Evolutionary conservation across 768 basidiomycete genomes (phyloP).

Genomic region (Xerocomus brunneocitrinus): DNA sequence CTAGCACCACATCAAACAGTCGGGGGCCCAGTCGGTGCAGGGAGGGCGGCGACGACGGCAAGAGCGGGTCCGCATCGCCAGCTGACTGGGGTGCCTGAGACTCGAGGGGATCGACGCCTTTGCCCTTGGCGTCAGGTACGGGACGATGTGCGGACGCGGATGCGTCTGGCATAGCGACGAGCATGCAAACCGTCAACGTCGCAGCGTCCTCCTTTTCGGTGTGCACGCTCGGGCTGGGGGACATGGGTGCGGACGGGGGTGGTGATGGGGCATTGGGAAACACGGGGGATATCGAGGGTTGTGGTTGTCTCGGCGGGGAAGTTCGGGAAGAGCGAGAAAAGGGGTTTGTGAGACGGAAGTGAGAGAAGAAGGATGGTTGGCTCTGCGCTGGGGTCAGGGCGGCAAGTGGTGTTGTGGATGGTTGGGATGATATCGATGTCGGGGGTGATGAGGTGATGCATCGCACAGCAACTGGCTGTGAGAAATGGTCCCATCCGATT

Average conservation of each 20-base stretch:
- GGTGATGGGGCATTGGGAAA: neutral
- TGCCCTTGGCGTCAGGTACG: slow-evolving; percentile 14
- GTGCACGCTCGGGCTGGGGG: neutral
- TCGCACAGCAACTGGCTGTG: slow-evolving; percentile 19
- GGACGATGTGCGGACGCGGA: slow-evolving; percentile 1
- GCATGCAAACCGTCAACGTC: slow-evolving; percentile 13
- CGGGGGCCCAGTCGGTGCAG: neutral
- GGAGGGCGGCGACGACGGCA: neutral
- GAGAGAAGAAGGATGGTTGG: slow-evolving; percentile 4
- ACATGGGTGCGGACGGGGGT: neutral
- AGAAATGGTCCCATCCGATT: neutral
- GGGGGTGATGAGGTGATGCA: neutral
- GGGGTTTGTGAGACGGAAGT: slow-evolving; percentile 4
- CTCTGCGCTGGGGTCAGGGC: neutral
- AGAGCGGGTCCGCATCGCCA: slow-evolving; percentile 2
- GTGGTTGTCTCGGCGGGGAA: neutral
- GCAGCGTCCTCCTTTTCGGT: slow-evolving; percentile 3
- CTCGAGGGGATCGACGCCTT: slow-evolving; percentile 6
- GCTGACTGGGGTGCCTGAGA: slow-evolving; percentile 2
- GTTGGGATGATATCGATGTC: neutral
- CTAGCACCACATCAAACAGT: neutral
- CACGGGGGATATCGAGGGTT: neutral
- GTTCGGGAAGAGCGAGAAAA: neutral
- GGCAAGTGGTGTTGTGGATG: neutral
- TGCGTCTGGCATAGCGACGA: slow-evolving; percentile 22